These are phyloP conservation scores for Euclidium syriacum DNA, from an alignment of 345 rosid genomes.

Conservation along the genomic window DNA sequence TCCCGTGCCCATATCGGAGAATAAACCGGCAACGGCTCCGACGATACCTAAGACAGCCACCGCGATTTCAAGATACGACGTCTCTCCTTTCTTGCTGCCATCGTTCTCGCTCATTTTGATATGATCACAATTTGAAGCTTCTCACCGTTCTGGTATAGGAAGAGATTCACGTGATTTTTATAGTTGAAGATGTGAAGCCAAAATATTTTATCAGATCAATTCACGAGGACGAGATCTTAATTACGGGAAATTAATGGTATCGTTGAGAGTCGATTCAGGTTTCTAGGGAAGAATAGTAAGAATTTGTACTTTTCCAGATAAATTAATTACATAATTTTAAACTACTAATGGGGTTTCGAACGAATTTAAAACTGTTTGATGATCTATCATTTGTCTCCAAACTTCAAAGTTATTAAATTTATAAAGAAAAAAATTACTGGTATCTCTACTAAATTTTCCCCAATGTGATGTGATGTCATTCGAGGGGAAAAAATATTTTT, in stretches of 20 bases:
- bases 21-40: slow-evolving; percentile 12
- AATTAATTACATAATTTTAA: no score
- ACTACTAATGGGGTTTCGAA: no score
- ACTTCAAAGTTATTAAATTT: no score
- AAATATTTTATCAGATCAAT: slow-evolving; percentile 8
- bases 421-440: no score
- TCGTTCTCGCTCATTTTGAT: slow-evolving; percentile 3
- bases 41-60: background rate
- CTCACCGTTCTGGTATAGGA: no score
- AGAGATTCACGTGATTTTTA: slow-evolving; percentile 3
- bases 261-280: background rate
- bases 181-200: background rate
- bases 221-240: slow-evolving; percentile 3
- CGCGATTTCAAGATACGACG: background rate
- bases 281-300: slow-evolving; percentile 2
- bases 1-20: background rate
- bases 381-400: no score
- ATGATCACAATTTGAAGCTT: background rate
- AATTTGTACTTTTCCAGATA: no score
- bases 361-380: no score
- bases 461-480: no score
- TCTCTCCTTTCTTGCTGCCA: background rate
- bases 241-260: background rate
- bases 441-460: no score
- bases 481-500: no score